These are phyloP conservation scores for Paspalum notatum DNA, from an alignment of 176 grass and related monocot species.

Conservation along the genomic window DNA sequence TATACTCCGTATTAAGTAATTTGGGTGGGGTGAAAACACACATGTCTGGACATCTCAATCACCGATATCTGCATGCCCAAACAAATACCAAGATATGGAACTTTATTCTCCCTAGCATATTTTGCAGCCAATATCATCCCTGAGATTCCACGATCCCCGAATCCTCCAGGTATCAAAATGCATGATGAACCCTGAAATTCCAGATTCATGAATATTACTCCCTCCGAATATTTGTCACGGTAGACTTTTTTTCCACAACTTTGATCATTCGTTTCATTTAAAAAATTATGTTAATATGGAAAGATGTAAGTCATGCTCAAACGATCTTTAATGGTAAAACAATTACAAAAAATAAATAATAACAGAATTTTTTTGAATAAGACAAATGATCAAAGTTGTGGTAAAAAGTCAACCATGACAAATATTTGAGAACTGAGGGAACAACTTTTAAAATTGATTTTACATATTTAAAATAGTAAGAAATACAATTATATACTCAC, in stretches of 20 bases:
- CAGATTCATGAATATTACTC: not conserved
- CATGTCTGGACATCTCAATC: slow-evolving; percentile 91
- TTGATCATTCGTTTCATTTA: too few relatives aligned
- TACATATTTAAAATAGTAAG: slow-evolving; percentile 22
- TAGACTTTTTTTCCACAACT: too few relatives aligned
- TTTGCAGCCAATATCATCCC: slow-evolving; percentile 98
- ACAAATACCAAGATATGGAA: slow-evolving; percentile 99
- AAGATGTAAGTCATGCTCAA: too few relatives aligned
- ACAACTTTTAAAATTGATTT: not conserved
- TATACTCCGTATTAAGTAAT: not conserved
- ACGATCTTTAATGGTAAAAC: too few relatives aligned
- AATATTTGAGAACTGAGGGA: too few relatives aligned
- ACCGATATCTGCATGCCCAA: slow-evolving; percentile 99
- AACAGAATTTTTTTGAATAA: too few relatives aligned
- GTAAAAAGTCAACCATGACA: too few relatives aligned
- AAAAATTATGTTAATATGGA: too few relatives aligned
- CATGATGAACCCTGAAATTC: slow-evolving; percentile 75
- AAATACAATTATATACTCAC: slow-evolving; percentile 37
- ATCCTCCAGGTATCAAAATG: slow-evolving; percentile 94
- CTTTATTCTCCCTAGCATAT: slow-evolving; percentile 95
- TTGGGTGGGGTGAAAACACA: slow-evolving; percentile 29
- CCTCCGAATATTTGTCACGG: too few relatives aligned
- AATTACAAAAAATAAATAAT: too few relatives aligned
- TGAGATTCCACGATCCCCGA: slow-evolving; percentile 89
- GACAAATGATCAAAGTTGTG: too few relatives aligned